Evolutionary conservation across 164 flowering plant genomes (phyloP), one percentile per base, ranked within the genome.

Genomic region (Nelumbo lutea): DNA sequence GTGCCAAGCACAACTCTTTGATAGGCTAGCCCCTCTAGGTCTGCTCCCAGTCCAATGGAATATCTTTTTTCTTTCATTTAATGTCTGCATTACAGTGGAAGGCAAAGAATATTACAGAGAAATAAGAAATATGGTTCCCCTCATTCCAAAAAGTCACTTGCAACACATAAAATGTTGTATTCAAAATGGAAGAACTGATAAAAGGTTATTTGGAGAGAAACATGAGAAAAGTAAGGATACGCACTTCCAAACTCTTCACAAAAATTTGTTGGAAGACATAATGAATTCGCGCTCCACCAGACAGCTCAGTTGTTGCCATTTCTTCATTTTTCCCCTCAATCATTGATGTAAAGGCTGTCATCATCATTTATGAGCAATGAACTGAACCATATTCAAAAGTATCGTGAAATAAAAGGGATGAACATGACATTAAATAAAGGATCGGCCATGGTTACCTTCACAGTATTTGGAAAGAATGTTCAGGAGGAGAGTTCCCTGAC

Each of bases 211-310:
- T 27, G 27, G 27, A 27, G 27, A 27, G 27, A 27, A 27, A 27
- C 27, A 27, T 27, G 27, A 27, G 27, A 27, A 27, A 27, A 27
- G 27, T 27, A 48, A n/a, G 6, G 15, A 59, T 60, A 62, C 85
- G 58, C 64, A 95, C 99, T 90, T 95, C 97, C 77, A 95, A 85
- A 72, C 91, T 89, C 82, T 90, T 95, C 55, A 95, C 97, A 85
- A 88, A 95, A 61, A 95, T 92, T 44, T 84, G 79, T 63, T 95
- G 99, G 69, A 95, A 92, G 53, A 95, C 90, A 73, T 90, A 92
- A 72, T 90, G 99, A 73, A 92, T 87, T 59, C 99, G 79, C 68
- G 99, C 97, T 70, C 99, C 99, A 68, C 99, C 99, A 68, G 96
- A 90, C 9, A 96, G 84, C 87, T 96, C 99, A 50, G 92, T 72